phyloP scores from a whole-genome alignment of 371 early-diverging fungal genomes.

The Globomyces sp. region DNA sequence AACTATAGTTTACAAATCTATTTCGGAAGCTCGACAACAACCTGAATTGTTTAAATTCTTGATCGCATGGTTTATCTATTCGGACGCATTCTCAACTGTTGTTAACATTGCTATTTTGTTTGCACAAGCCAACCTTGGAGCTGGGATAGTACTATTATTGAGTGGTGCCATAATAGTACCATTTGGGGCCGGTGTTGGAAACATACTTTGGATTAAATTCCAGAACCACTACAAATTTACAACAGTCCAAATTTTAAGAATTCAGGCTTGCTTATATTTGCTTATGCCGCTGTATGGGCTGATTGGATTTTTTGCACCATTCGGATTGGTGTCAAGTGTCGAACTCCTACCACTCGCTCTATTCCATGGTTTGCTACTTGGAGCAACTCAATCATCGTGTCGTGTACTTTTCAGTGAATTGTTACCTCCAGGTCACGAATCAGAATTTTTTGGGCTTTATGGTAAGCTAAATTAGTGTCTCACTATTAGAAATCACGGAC shows the following conservation, averaged over 20 bases:
- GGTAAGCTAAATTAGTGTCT: conserved; percentile 16
- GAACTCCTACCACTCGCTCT: conserved; percentile 18
- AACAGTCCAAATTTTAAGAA: conserved; percentile 33
- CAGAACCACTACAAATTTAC: background rate
- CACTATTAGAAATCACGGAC: conserved; percentile 21
- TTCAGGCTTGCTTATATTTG: conserved; percentile 24
- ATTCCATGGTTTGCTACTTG: conserved; percentile 49
- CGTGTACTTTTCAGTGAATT: conserved; percentile 43
- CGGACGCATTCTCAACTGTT: conserved; percentile 37
- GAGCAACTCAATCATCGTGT: conserved; percentile 49
- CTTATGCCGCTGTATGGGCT: conserved; percentile 56
- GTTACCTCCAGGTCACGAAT: conserved; percentile 12
- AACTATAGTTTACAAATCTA: conserved; percentile 14
- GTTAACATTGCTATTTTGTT: conserved; percentile 46
- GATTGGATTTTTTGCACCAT: conserved; percentile 50
- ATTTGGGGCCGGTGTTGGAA: background rate
- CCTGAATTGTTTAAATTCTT: conserved; percentile 40
- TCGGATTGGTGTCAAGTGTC: background rate
- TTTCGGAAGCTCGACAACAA: conserved; percentile 22
- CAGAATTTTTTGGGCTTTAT: conserved; percentile 18
- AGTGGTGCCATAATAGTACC: conserved; percentile 1
- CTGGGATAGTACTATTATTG: background rate
- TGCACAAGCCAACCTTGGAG: conserved; percentile 41
- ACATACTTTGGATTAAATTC: background rate
- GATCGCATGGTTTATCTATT: conserved; percentile 40